phyloP scores from a whole-genome alignment of 257 asterid species.

The Cordia subcordata region DNA sequence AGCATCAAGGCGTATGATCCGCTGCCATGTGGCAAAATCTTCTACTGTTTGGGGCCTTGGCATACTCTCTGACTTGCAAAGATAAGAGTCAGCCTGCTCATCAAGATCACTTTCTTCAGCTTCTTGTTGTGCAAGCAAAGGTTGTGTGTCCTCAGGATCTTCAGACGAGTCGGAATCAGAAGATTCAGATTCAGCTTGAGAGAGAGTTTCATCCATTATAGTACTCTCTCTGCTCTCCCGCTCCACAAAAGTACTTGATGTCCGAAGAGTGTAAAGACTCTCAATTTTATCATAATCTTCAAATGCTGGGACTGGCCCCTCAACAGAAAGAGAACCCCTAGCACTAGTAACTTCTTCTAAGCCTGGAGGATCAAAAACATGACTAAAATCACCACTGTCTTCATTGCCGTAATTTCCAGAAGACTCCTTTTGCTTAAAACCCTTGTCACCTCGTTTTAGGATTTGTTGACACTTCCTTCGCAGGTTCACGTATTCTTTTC shows the following conservation, averaged over 20 bases:
- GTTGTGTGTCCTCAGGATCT: constrained; percentile 48
- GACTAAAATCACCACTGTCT: constrained; percentile 45
- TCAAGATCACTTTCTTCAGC: constrained; percentile 27
- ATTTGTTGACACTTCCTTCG: constrained; percentile 66
- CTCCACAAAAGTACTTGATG: constrained; percentile 29
- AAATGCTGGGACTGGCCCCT: constrained; percentile 23
- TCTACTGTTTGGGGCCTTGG: constrained; percentile 34
- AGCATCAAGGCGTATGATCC: constrained; percentile 86
- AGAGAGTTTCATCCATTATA: constrained; percentile 30
- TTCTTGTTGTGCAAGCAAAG: constrained; percentile 43
- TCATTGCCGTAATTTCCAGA: constrained; percentile 41
- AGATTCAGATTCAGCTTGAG: constrained; percentile 51
- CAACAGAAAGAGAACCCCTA: constrained; percentile 39
- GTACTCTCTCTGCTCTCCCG: constrained; percentile 36
- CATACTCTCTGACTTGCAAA: constrained; percentile 26
- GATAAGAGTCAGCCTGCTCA: constrained; percentile 29
- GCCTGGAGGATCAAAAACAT: constrained; percentile 39
- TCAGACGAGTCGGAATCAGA: constrained; percentile 58
- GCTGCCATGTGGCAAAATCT: constrained; percentile 77
- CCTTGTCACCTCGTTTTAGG: constrained; percentile 36
- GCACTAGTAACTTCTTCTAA: constrained; percentile 44
- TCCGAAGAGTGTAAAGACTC: constrained; percentile 1
- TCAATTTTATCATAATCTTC: constrained; percentile 19
- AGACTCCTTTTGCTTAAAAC: constrained; percentile 40
- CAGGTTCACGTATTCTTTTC: constrained; percentile 56